Conservation (phyloP, 1,284 basidiomycete genomes). For the Fomitopsis betulina region DNA sequence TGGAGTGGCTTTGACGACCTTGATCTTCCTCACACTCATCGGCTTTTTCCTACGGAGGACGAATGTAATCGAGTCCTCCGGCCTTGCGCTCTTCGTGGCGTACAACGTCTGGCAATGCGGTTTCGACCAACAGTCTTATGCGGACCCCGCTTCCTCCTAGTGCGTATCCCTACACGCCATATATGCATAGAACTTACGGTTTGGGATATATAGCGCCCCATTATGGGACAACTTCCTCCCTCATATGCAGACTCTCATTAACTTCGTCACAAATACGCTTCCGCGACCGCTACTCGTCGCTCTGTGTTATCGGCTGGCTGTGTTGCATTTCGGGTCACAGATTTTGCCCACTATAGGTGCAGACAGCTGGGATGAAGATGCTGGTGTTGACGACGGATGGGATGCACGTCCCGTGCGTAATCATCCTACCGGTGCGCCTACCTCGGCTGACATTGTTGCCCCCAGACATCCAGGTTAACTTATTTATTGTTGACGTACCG, state of each 20-base stretch:
- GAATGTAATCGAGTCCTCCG: constrained; percentile 89
- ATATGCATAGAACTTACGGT: background rate
- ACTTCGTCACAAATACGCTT: constrained; percentile 77
- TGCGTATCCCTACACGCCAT: constrained; percentile 32
- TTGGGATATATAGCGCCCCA: constrained; percentile 47
- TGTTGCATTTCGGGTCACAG: constrained; percentile 82
- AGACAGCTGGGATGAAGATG: constrained; percentile 74
- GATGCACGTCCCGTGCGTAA: constrained; percentile 59
- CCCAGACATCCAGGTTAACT: constrained; percentile 69
- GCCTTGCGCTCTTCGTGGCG: constrained; percentile 81
- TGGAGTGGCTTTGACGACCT: constrained; percentile 67
- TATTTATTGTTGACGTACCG: constrained; percentile 74
- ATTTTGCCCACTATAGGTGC: constrained; percentile 81
- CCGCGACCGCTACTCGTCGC: constrained; percentile 84
- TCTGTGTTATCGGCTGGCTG: constrained; percentile 76
- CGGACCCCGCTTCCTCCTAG: constrained; percentile 73
- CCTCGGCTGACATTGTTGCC: background rate
- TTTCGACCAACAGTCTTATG: constrained; percentile 63
- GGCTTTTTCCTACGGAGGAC: constrained; percentile 86
- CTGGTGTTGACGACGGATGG: constrained; percentile 60
- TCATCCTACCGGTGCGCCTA: too few relatives aligned
- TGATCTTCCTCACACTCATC: constrained; percentile 86
- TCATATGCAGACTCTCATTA: constrained; percentile 71
- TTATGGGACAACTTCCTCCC: constrained; percentile 74
- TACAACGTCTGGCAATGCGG: constrained; percentile 85